Base-by-base conservation (phyloP, 352 stramenopile species). In the Phytophthora kernoviae region DNA sequence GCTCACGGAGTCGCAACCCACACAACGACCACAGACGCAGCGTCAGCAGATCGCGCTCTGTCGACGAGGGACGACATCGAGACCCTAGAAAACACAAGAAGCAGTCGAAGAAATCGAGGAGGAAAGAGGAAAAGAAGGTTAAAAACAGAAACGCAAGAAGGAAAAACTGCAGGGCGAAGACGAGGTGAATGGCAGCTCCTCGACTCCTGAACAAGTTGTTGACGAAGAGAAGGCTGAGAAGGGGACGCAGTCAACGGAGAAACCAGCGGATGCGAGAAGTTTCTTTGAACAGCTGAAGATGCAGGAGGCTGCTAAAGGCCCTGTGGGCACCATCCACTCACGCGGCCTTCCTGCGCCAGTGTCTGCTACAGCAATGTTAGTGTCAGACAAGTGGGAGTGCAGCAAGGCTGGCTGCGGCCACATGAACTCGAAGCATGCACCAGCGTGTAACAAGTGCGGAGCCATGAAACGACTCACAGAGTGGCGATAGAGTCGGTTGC, bases 381-480 rank as follows among this genome's bases (percentile, higher is more conserved):
- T 39, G 15, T 62, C 54, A 1, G 83, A 88, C 45, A 70, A 88
- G 50, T 93, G 83, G 83, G 83, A 91, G 41, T 93, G 83, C 49
- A 70, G 62, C 50, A 87, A 87, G 39, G 68, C 77, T 36, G 72
- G 70, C 11, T 93, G 83, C 37, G 83, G 83, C 24, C 65, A 93
- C 45, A 75, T 75, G 58, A 93, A 93, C 63, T 81, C 51, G 22
- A 93, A 90, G 50, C 70, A 86, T 45, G 77, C 81, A 9, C 48
- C 65, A 1, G 57, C 71, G 9, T 93, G 83, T 62, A 86, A 65
- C 54, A 90, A 93, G 54, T 93, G 83, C 54, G 79, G 79, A 37
- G 79, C 83, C 11, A 93, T 93, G 79, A 89, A 88, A 66, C 81
- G 83, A 22, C 73, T 93, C 60, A 85, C 61, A 24, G 79, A 93